Percentiles rank a stretch among this genome's conserved stretches.
Conservation (phyloP, 2,329 filamentous ascomycete species). For the Ophiostoma sp. region DNA sequence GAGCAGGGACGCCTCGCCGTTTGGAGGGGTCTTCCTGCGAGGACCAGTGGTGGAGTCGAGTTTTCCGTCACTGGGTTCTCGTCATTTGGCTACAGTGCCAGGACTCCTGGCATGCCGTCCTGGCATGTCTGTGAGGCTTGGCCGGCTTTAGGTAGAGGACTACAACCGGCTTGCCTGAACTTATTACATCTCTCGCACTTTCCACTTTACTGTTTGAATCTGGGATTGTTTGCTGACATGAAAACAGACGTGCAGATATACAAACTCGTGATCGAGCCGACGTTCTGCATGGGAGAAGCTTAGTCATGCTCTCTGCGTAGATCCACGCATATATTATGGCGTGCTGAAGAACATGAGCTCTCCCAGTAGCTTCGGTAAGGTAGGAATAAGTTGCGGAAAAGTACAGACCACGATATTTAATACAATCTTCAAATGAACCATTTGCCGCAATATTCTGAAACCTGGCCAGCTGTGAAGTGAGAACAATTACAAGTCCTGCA, state of each 20-base stretch:
- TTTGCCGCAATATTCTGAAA: background rate
- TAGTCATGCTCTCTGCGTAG: background rate
- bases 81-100: constrained; percentile 60
- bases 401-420: background rate
- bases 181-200: background rate
- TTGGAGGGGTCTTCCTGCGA: constrained; percentile 41
- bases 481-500: background rate
- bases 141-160: constrained; percentile 36
- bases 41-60: constrained; percentile 72
- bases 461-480: background rate
- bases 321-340: background rate
- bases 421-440: background rate
- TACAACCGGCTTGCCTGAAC: constrained; percentile 37
- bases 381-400: background rate
- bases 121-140: constrained; percentile 34
- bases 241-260: background rate
- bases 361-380: background rate
- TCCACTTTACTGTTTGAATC: background rate
- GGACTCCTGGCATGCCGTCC: constrained; percentile 51
- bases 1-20: constrained; percentile 39
- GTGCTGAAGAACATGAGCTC: background rate
- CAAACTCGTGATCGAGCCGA: too few species aligned
- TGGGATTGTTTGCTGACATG: background rate
- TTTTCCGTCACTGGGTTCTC: constrained; percentile 33
- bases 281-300: background rate